A percentile compares a stretch with the other conserved stretches of the same genome.
These are phyloP conservation scores for Alternaria atra DNA, from an alignment of 2,329 filamentous ascomycete genomes.

Conservation along the genomic window DNA sequence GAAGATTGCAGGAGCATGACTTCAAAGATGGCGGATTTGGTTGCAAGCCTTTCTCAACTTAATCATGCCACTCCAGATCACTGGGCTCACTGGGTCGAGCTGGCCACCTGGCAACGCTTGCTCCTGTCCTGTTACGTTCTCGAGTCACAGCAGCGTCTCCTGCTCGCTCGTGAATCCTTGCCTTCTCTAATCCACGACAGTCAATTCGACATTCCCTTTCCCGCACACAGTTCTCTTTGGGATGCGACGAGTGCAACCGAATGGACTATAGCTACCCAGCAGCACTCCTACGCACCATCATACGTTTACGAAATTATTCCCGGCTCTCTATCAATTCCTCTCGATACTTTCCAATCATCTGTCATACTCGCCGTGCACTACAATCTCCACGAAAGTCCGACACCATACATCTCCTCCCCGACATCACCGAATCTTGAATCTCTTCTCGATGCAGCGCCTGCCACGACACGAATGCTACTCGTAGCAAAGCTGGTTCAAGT, in stretches of 20 bases:
- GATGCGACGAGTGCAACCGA: conserved; percentile 38
- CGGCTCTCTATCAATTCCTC: conserved; percentile 14
- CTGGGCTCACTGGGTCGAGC: conserved; percentile 48
- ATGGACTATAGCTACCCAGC: conserved; percentile 36
- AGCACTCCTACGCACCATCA: conserved; percentile 26
- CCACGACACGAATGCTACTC: conserved; percentile 43
- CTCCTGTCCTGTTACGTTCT: conserved; percentile 55
- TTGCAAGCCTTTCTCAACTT: conserved; percentile 24
- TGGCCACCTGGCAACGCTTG: conserved; percentile 47
- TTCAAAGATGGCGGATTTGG: conserved; percentile 26
- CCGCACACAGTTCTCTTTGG: conserved; percentile 49
- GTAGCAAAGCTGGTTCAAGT: conserved; percentile 50
- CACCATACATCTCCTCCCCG: conserved; percentile 22
- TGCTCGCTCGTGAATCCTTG: conserved; percentile 38
- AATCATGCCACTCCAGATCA: conserved; percentile 33
- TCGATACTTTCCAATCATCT: conserved; percentile 50
- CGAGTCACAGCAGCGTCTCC: conserved; percentile 50
- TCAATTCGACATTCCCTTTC: conserved; percentile 51
- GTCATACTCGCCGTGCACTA: conserved; percentile 49
- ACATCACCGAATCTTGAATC: conserved; percentile 29
- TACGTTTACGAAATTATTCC: conserved; percentile 39
- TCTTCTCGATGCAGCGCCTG: conserved; percentile 34
- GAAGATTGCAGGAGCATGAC: conserved; percentile 29
- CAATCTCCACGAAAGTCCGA: conserved; percentile 31
- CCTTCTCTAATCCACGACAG: conserved; percentile 28